phyloP scores from a whole-genome alignment of 1,284 basidiomycete genomes.

The Ustilago curta region DNA sequence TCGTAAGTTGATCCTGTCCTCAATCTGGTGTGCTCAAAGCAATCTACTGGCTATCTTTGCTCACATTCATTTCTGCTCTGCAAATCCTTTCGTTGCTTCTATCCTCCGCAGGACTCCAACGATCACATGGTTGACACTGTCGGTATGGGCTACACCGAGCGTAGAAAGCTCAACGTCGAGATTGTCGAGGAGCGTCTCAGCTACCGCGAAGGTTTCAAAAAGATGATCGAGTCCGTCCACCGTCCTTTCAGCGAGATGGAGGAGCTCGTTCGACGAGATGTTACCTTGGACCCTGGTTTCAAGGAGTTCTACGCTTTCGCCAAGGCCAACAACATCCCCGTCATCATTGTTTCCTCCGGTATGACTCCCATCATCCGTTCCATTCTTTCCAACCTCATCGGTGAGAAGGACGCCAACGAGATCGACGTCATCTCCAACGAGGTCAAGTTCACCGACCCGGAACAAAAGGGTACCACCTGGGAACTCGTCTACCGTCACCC shows the following conservation, averaged over 20 bases:
- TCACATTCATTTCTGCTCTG: conserved; percentile 6
- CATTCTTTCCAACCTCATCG: conserved; percentile 68
- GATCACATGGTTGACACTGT: conserved; percentile 69
- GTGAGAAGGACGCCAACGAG: conserved; percentile 66
- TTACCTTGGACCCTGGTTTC: conserved; percentile 68
- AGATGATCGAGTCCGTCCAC: conserved; percentile 67
- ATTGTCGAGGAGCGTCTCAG: conserved; percentile 64
- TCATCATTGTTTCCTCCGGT: conserved; percentile 68
- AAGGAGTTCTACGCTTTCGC: conserved; percentile 68
- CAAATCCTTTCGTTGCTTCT: not conserved
- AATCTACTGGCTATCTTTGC: not conserved
- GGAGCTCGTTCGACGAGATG: conserved; percentile 65
- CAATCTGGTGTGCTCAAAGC: not conserved
- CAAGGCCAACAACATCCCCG: conserved; percentile 66
- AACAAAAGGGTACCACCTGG: conserved; percentile 65
- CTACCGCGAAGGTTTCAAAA: conserved; percentile 68
- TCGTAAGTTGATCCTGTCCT: conserved; percentile 29
- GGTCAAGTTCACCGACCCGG: conserved; percentile 67
- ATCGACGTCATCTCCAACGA: conserved; percentile 69
- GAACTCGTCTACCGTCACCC: conserved; percentile 68
- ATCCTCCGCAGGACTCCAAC: conserved; percentile 58
- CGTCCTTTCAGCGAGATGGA: conserved; percentile 66
- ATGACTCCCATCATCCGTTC: conserved; percentile 68
- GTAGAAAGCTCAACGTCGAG: conserved; percentile 68
- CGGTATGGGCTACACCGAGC: conserved; percentile 68